These are phyloP conservation scores for Fragilaria crotonensis DNA, from an alignment of 108 stramenopile species.

Conservation along the genomic window DNA sequence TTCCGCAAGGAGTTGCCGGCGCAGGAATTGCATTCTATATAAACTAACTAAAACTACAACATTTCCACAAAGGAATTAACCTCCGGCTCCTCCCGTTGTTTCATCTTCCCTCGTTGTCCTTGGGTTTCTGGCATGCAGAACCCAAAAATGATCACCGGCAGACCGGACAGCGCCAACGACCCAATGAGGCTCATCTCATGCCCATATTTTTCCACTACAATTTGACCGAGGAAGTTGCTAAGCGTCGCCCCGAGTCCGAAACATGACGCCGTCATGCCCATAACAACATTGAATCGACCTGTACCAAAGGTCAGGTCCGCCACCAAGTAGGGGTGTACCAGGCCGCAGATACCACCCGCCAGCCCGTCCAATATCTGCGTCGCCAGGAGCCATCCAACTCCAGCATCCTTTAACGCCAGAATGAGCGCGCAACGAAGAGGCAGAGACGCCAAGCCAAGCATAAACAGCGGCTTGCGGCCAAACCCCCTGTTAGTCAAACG, in stretches of 20 bases:
- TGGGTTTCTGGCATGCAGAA: constrained; percentile 75
- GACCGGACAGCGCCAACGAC: constrained; percentile 56
- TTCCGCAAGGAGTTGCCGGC: too few relatives aligned
- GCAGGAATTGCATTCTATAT: too few relatives aligned
- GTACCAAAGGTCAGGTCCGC: constrained; percentile 85
- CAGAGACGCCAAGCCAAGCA: constrained; percentile 63
- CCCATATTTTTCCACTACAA: constrained; percentile 67
- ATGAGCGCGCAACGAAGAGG: constrained; percentile 80
- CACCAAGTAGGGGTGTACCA: constrained; percentile 79
- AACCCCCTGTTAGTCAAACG: constrained; percentile 48
- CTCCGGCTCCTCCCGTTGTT: too few relatives aligned
- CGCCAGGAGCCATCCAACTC: constrained; percentile 58
- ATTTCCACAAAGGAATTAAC: too few relatives aligned
- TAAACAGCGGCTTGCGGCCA: constrained; percentile 71
- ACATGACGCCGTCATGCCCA: constrained; percentile 75
- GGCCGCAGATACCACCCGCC: constrained; percentile 74
- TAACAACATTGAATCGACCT: constrained; percentile 80
- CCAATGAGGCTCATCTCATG: constrained; percentile 70
- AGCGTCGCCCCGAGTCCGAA: constrained; percentile 81
- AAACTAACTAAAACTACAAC: too few relatives aligned
- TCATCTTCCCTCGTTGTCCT: constrained; percentile 39
- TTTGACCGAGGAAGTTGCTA: constrained; percentile 73
- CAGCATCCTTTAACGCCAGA: constrained; percentile 75
- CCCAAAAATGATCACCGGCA: constrained; percentile 64
- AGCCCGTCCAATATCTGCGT: constrained; percentile 84